Percentiles rank a stretch among this genome's conserved stretches.
Conservation (phyloP, 768 basidiomycete genomes). For the Mycena venus region DNA sequence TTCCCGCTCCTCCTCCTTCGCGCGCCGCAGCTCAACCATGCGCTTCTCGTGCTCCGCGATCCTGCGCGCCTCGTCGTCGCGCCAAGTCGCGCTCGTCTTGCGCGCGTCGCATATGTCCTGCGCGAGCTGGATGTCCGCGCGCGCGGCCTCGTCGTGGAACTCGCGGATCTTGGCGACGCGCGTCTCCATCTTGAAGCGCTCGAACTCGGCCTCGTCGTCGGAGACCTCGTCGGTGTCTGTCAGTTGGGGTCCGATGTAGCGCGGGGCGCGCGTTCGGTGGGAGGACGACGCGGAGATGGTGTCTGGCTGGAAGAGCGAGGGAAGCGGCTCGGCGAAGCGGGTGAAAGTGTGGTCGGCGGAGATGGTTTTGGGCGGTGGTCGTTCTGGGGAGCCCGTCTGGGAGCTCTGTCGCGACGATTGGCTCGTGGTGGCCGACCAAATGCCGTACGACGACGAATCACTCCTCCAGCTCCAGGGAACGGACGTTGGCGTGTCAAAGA, state of each 20-base stretch:
- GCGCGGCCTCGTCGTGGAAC: slow-evolving; percentile 63
- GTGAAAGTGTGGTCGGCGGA: slow-evolving; percentile 13
- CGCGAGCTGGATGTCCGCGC: slow-evolving; percentile 57
- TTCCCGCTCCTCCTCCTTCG: slow-evolving; percentile 66
- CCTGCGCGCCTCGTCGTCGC: slow-evolving; percentile 46
- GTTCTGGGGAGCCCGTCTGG: slow-evolving; percentile 40
- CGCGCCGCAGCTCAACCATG: slow-evolving; percentile 55
- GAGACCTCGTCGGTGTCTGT: slow-evolving; percentile 22
- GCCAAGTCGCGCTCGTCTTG: slow-evolving; percentile 45
- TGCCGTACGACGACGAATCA: slow-evolving; percentile 29
- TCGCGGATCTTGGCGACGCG: slow-evolving; percentile 63
- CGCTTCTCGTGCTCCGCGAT: slow-evolving; percentile 54
- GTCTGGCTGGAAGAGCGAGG: neutral
- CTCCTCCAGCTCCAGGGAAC: slow-evolving; percentile 28
- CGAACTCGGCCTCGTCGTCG: slow-evolving; percentile 32
- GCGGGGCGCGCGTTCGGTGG: slow-evolving; percentile 14
- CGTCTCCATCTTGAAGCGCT: slow-evolving; percentile 57
- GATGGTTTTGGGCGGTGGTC: slow-evolving; percentile 42
- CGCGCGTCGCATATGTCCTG: slow-evolving; percentile 50
- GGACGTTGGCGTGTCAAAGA: slow-evolving; percentile 20
- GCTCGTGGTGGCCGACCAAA: slow-evolving; percentile 38
- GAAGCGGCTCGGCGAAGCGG: neutral
- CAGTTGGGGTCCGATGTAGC: slow-evolving; percentile 42
- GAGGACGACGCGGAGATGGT: neutral
- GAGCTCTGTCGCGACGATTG: slow-evolving; percentile 43